Evolutionary conservation across 2,329 filamentous ascomycete species (phyloP), one percentile per base, ranked within the genome.

Genomic region (Aureobasidium sp.): DNA sequence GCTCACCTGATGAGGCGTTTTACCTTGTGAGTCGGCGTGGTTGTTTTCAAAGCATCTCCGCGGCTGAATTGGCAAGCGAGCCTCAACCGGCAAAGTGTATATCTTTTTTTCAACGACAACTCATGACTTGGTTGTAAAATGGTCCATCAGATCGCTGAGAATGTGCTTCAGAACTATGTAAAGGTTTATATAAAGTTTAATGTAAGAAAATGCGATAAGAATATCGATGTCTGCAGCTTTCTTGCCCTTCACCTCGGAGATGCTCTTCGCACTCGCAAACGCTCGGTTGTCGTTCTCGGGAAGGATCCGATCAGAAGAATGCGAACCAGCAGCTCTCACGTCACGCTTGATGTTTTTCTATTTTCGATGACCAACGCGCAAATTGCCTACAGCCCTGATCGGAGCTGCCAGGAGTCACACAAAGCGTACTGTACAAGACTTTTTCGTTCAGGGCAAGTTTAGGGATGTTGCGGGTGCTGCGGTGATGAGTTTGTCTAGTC

Each of bases 1-100:
- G 53, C 53, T 45, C 53, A 45, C 39, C 53, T 57, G 53, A 57
- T 30, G 53, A 36, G 53, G 53, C 53, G 53, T 57, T 44, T 57
- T 34, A 21, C 9, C 34, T 27, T 13, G 25, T 21, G 21, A 37
- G 30, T 34, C 13, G 10, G 25, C 5, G 29, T 57, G 41, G 25
- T 36, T 44, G 41, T 30, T 30, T 57, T 11, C 5, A 29, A 27
- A 57, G 39, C 53, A 45, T 57, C 53, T 57, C 53, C 53, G 53
- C 53, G 53, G 53, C 52, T 41, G 52, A 32, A n/a, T 52, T 29
- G 34, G 32, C 49, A 16, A 27, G 27, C 45, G 21, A 37, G 50
- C 27, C 50, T 41, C 27, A 10, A 41, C 37, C 50, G 27, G 25
- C 11, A 54, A 49, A 50, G 47, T 36, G 39, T 45, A 32, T 45